Percentiles rank a stretch among this genome's conserved stretches.
Conservation (phyloP, 169 alveolate genomes). For the Plasmodium vivax region DNA sequence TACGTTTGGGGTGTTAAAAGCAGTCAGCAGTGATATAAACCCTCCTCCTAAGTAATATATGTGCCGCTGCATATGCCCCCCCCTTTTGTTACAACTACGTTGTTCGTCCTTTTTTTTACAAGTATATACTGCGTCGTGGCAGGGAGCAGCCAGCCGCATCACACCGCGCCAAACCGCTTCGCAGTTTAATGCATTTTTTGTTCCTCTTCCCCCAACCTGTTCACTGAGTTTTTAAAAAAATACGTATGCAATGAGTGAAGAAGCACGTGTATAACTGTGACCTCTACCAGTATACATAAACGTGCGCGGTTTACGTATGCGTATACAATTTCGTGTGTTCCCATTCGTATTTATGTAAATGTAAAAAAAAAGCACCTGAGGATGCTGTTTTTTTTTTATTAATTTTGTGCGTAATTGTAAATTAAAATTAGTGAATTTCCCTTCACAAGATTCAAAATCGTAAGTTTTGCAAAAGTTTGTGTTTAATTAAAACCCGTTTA, state of each 20-base stretch:
- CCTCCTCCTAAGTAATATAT: neutral
- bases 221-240: constrained; percentile 5
- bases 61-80: neutral
- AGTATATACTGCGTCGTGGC: neutral
- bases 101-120: neutral
- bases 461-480: constrained; percentile 9
- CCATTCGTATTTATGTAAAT: neutral
- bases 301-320: neutral
- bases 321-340: neutral
- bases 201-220: neutral
- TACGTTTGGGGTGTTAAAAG: constrained; percentile 3
- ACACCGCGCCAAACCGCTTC: neutral
- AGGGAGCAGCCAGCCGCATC: neutral
- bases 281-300: neutral
- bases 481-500: constrained; percentile 9
- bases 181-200: neutral
- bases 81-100: neutral
- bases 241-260: constrained; percentile 1
- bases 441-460: constrained; percentile 14
- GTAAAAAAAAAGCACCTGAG: neutral
- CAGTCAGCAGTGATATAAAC: constrained; percentile 16
- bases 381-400: neutral
- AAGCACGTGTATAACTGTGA: neutral
- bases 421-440: constrained; percentile 2
- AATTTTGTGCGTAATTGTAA: neutral